Conservation (phyloP, 2,329 filamentous ascomycete genomes). For the Rugonectria rugulosa region DNA sequence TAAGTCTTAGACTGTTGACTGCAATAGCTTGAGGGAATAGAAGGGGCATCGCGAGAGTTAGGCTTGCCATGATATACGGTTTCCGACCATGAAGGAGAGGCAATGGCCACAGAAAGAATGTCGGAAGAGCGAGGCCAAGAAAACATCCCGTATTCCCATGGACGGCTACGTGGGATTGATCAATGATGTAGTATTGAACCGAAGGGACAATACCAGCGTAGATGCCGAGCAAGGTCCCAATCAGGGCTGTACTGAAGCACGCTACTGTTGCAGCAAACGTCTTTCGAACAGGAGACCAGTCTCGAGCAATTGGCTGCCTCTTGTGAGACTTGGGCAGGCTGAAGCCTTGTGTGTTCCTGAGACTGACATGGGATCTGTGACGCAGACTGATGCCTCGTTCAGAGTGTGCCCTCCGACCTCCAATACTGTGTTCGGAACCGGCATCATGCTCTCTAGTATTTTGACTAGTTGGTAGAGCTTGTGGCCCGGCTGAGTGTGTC, state of each 20-base stretch:
- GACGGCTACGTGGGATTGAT: conserved; percentile 71
- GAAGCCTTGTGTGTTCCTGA: conserved; percentile 58
- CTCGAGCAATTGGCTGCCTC: conserved; percentile 72
- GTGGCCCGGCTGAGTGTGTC: conserved; percentile 4
- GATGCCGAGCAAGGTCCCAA: conserved; percentile 76
- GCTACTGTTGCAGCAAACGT: conserved; percentile 72
- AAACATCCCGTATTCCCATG: conserved; percentile 79
- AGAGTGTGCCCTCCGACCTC: conserved; percentile 35
- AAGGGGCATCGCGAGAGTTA: conserved; percentile 74
- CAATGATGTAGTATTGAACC: conserved; percentile 79
- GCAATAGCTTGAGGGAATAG: conserved; percentile 79
- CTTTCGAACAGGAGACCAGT: conserved; percentile 74
- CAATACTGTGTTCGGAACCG: conserved; percentile 36
- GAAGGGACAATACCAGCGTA: conserved; percentile 82
- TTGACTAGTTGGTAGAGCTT: conserved; percentile 16
- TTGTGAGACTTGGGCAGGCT: conserved; percentile 62
- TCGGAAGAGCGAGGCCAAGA: conserved; percentile 73
- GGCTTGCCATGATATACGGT: conserved; percentile 74
- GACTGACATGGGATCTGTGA: conserved; percentile 62
- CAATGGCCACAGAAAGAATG: conserved; percentile 76
- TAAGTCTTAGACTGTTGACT: conserved; percentile 64
- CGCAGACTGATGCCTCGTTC: conserved; percentile 54
- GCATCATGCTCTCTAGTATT: conserved; percentile 31
- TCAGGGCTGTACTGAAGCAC: conserved; percentile 75
- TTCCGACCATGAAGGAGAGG: conserved; percentile 79